These are phyloP conservation scores for Apiospora rasikravindrae DNA, from an alignment of 2,329 filamentous ascomycete genomes.

Conservation along the genomic window DNA sequence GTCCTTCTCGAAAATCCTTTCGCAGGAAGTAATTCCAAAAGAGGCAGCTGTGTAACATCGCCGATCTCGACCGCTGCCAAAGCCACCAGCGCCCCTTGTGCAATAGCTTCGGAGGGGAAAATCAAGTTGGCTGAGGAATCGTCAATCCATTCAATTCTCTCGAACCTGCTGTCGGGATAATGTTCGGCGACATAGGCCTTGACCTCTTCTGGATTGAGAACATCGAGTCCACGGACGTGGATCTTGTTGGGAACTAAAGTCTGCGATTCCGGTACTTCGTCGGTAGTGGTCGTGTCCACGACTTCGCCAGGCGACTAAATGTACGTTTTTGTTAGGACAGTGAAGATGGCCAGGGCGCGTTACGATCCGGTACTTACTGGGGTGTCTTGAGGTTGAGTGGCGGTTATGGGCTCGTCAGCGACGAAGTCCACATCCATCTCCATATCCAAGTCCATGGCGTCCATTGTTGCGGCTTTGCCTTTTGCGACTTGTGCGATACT, in stretches of 20 bases:
- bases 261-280: constrained; percentile 33
- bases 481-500: neutral
- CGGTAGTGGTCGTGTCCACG: constrained; percentile 37
- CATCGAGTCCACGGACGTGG: constrained; percentile 84
- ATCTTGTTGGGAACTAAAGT: constrained; percentile 65
- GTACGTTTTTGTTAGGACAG: constrained; percentile 4
- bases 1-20: constrained; percentile 72
- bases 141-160: constrained; percentile 90
- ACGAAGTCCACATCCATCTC: constrained; percentile 71
- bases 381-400: constrained; percentile 37
- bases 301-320: constrained; percentile 45
- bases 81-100: constrained; percentile 59
- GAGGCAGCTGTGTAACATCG: constrained; percentile 60
- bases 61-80: constrained; percentile 58
- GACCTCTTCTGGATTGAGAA: constrained; percentile 80
- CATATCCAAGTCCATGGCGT: constrained; percentile 70
- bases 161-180: constrained; percentile 59
- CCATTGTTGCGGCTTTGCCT: constrained; percentile 31
- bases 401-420: constrained; percentile 45
- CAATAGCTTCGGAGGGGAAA: constrained; percentile 63
- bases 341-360: neutral
- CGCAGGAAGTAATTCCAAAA: constrained; percentile 69
- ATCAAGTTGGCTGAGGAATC: constrained; percentile 88
- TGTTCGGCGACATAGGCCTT: constrained; percentile 75
- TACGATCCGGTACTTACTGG: constrained; percentile 32